Conservation (phyloP, 768 basidiomycete genomes). For the Favolaschia claudopus region DNA sequence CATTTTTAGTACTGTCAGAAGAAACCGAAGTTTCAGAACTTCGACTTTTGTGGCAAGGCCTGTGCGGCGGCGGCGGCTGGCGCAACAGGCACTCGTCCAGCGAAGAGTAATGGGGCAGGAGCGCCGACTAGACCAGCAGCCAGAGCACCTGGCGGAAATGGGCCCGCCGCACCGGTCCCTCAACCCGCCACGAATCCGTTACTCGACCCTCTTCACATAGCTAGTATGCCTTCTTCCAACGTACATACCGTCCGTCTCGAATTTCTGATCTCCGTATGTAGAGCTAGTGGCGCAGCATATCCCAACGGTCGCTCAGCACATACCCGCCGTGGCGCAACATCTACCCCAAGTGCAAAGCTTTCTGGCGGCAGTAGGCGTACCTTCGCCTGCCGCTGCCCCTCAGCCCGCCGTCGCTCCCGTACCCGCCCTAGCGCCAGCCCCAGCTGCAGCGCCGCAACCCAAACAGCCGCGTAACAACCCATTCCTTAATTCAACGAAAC, state of each 20-base stretch:
- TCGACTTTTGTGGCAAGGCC: constrained; percentile 68
- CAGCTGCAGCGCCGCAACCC: constrained; percentile 3
- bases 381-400: constrained; percentile 1
- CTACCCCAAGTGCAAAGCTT: constrained; percentile 55
- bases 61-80: constrained; percentile 44
- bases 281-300: constrained; percentile 57
- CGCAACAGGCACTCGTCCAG: constrained; percentile 1
- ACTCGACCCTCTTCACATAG: constrained; percentile 48
- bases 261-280: too few species aligned
- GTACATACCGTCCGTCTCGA: too few species aligned
- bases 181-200: constrained; percentile 29
- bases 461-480: constrained; percentile 23
- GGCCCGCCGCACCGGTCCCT: constrained; percentile 16
- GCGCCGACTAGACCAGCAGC: constrained; percentile 10
- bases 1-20: constrained; percentile 57
- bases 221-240: too few species aligned
- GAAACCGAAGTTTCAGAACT: constrained; percentile 65
- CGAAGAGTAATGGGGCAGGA: constrained; percentile 6
- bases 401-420: not conserved
- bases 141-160: constrained; percentile 19
- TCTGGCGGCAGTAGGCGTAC: constrained; percentile 30
- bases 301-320: too few species aligned
- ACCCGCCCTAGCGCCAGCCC: not conserved
- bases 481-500: constrained; percentile 17
- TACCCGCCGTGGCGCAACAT: constrained; percentile 55